Percentiles rank a stretch among this genome's conserved stretches.
phyloP scores from a whole-genome alignment of 805 yeast species.

The Candida silvatica region DNA sequence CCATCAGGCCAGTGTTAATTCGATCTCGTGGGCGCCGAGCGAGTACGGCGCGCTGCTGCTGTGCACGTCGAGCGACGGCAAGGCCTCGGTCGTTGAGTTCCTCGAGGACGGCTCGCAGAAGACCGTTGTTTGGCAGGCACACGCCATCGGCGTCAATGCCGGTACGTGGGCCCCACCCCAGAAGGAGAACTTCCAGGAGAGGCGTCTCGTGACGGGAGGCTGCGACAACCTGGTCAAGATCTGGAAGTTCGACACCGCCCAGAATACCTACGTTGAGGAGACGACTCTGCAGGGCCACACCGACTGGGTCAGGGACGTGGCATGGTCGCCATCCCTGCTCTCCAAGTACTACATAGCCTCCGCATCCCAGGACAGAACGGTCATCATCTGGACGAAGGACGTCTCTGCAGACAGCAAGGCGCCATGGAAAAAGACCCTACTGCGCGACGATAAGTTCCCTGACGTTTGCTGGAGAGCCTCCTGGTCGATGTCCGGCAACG shows the following conservation, averaged over 20 bases:
- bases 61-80: slow-evolving; percentile 91
- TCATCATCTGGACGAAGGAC: slow-evolving; percentile 84
- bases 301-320: slow-evolving; percentile 98
- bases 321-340: slow-evolving; percentile 92
- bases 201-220: slow-evolving; percentile 89
- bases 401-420: slow-evolving; percentile 18
- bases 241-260: slow-evolving; percentile 63
- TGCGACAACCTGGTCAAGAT: slow-evolving; percentile 89
- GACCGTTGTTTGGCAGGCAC: slow-evolving; percentile 64
- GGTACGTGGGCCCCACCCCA: slow-evolving; percentile 88
- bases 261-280: slow-evolving; percentile 59
- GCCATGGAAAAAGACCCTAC: slow-evolving; percentile 69
- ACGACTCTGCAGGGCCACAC: slow-evolving; percentile 80
- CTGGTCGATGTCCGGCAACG: slow-evolving; percentile 95
- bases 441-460: slow-evolving; percentile 78
- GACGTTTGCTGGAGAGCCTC: slow-evolving; percentile 98
- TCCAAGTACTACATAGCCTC: slow-evolving; percentile 87
- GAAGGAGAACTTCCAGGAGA: slow-evolving; percentile 32
- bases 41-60: slow-evolving; percentile 89
- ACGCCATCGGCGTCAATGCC: slow-evolving; percentile 87
- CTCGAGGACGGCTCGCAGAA: slow-evolving; percentile 79
- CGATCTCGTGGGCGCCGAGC: slow-evolving; percentile 95
- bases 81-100: slow-evolving; percentile 83
- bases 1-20: slow-evolving; percentile 91
- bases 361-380: slow-evolving; percentile 94